These are phyloP conservation scores for Leucogyrophana mollusca DNA, from an alignment of 768 basidiomycete genomes.

Conservation along the genomic window DNA sequence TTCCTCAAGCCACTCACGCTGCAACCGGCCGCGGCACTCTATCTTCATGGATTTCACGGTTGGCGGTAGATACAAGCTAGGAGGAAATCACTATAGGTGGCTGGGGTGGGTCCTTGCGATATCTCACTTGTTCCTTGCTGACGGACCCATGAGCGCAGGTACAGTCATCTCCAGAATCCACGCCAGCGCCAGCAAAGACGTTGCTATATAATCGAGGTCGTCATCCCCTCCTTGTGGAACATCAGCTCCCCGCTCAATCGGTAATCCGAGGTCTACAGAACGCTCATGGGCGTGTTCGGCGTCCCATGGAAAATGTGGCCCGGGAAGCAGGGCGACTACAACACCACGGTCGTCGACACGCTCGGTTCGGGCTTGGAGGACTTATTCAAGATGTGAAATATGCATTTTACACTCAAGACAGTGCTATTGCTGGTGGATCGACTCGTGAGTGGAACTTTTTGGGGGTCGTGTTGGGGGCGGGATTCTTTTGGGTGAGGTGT, in stretches of 20 bases:
- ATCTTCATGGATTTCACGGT: too few relatives aligned
- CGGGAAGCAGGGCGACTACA: constrained; percentile 89
- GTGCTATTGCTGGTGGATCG: constrained; percentile 93
- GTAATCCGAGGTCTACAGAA: constrained; percentile 90
- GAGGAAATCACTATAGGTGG: too few relatives aligned
- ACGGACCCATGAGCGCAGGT: too few relatives aligned
- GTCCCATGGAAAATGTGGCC: constrained; percentile 94
- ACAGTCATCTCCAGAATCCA: too few relatives aligned
- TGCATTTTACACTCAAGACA: constrained; percentile 92
- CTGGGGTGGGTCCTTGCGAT: too few relatives aligned
- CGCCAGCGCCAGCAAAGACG: too few relatives aligned
- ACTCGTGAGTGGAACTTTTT: constrained; percentile 55
- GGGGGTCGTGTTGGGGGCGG: constrained; percentile 17
- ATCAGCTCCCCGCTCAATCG: constrained; percentile 74
- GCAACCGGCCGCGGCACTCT: too few relatives aligned
- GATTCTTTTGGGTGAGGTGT: constrained; percentile 20
- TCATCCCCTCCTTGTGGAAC: too few relatives aligned
- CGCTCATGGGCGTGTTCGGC: constrained; percentile 83
- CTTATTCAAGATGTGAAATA: constrained; percentile 86
- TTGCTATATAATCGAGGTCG: too few relatives aligned
- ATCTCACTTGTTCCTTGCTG: too few relatives aligned
- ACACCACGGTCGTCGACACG: constrained; percentile 97
- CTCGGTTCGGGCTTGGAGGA: constrained; percentile 89
- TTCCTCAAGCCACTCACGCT: too few relatives aligned
- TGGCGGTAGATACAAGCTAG: too few relatives aligned